Evolutionary conservation across 306 rosid genomes (phyloP).

Genomic region (Sindora glabra): DNA sequence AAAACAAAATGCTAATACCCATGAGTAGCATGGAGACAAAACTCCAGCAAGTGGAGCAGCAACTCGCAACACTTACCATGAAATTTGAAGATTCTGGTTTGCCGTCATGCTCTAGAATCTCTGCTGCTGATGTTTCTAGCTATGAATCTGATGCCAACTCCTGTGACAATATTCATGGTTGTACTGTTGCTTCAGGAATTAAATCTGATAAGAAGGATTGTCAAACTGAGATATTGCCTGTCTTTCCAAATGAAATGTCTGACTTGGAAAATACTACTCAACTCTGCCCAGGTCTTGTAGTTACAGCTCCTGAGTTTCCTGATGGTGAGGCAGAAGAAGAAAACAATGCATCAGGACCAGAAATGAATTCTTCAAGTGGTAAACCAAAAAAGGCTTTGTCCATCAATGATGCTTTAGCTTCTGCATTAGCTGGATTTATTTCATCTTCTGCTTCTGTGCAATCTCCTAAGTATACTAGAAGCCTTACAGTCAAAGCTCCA

Average conservation of each 20-base stretch:
- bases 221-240: too few relatives aligned
- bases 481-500: conserved; percentile 41
- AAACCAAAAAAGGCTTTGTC: conserved; percentile 38
- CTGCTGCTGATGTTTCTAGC: conserved; percentile 54
- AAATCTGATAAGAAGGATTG: too few relatives aligned
- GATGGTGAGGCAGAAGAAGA: conserved; percentile 55
- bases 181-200: too few relatives aligned
- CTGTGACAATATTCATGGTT: conserved; percentile 22
- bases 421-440: conserved; percentile 71
- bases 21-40: conserved; percentile 69
- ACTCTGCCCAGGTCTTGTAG: conserved; percentile 56
- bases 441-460: conserved; percentile 37
- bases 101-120: conserved; percentile 39
- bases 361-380: conserved; percentile 22
- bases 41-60: conserved; percentile 82
- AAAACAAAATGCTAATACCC: conserved; percentile 75
- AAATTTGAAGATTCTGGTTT: conserved; percentile 34
- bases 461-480: conserved; percentile 30
- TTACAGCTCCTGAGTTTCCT: conserved; percentile 79
- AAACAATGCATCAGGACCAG: conserved; percentile 13
- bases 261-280: conserved; percentile 33
- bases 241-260: conserved; percentile 21
- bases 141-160: conserved; percentile 46
- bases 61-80: conserved; percentile 52
- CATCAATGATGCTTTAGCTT: conserved; percentile 72